Base-by-base conservation (phyloP, 2,329 filamentous ascomycete genomes). In the Aspergillus terreus region DNA sequence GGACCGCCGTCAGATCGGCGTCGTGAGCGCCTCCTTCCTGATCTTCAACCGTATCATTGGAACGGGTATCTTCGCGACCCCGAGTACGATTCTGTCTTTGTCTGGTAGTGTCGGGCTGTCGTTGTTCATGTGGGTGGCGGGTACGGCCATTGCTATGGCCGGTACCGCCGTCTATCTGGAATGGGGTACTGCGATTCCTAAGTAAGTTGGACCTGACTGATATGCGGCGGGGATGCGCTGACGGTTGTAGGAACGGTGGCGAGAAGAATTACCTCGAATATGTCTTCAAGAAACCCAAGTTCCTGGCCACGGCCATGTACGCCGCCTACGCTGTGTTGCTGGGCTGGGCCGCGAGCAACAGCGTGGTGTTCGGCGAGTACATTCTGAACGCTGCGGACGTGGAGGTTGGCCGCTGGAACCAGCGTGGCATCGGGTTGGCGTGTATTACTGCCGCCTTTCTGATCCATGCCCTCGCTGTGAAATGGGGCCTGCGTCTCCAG, bases 261-360 rank as follows among this genome's bases (percentile, higher is more conserved):
- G 78, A 80, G 58, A 74, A 77, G 46, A 75, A 79, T 36, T 81
- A 81, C 59, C 74, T 81, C 40, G 78, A 81, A 64, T 76, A 78
- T 35, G 77, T 80, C 33, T 81, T 76, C 60, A 71, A 67, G 44
- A 74, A 70, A 17, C 80, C 80, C 25, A 73, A 69, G 50, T 82
- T 78, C 66, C 68, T 80, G 5, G 77, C 73, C 4, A 82, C 78
- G 6, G 79, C 78, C 52, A 77, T 77, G 68, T 80, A 78, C 59
- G 79, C 78, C 58, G 69, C 76, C 2, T 79, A 80, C 47, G 74
- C 74, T 4, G 71, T 79, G 4, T 63, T 80, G 10, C 68, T 80
- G 4, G 78, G 77, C 5, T 80, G 78, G 71, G 76, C 76, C 3
- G 73, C 78, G 1, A 76, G 76, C 15, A 80, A 80, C 63, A 78